Percentiles rank a stretch among this genome's conserved stretches.
These are phyloP conservation scores for Lomentospora prolificans DNA, from an alignment of 2,329 filamentous ascomycete species.

Conservation along the genomic window DNA sequence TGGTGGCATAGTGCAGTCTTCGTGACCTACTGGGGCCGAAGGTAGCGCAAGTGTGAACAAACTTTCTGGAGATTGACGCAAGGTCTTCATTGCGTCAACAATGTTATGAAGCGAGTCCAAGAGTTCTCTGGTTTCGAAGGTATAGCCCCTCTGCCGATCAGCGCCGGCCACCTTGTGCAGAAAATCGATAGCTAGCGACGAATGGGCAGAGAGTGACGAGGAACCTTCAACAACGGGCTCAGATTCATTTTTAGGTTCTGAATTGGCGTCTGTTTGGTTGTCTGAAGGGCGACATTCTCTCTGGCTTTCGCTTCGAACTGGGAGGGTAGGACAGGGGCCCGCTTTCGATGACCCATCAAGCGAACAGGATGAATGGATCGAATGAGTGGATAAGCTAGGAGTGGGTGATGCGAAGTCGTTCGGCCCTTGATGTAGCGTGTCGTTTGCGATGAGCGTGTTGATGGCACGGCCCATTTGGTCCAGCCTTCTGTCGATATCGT, in stretches of 20 bases:
- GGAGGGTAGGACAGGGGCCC: slow-evolving; percentile 11
- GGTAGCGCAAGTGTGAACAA: slow-evolving; percentile 15
- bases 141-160: slow-evolving; percentile 16
- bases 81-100: slow-evolving; percentile 18
- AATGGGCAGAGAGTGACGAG: slow-evolving; percentile 34
- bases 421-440: background rate
- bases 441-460: background rate
- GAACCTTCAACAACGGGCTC: slow-evolving; percentile 31
- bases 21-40: background rate
- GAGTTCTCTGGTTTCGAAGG: slow-evolving; percentile 23
- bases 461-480: slow-evolving; percentile 12
- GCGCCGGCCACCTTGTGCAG: slow-evolving; percentile 26
- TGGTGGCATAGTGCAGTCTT: slow-evolving; percentile 11
- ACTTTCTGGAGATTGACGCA: slow-evolving; percentile 16
- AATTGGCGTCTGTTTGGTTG: background rate
- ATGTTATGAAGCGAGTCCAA: slow-evolving; percentile 23
- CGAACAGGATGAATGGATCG: background rate
- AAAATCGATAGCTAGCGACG: slow-evolving; percentile 35
- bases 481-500: slow-evolving; percentile 25
- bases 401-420: background rate
- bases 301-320: slow-evolving; percentile 11
- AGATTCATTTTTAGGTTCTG: slow-evolving; percentile 3
- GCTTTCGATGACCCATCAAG: background rate
- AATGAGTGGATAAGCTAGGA: background rate
- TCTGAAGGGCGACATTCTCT: background rate